A percentile compares a stretch with the other conserved stretches of the same genome.
Conservation (phyloP, 305 asterid species). For the Fraxinus xanthoxyloides region DNA sequence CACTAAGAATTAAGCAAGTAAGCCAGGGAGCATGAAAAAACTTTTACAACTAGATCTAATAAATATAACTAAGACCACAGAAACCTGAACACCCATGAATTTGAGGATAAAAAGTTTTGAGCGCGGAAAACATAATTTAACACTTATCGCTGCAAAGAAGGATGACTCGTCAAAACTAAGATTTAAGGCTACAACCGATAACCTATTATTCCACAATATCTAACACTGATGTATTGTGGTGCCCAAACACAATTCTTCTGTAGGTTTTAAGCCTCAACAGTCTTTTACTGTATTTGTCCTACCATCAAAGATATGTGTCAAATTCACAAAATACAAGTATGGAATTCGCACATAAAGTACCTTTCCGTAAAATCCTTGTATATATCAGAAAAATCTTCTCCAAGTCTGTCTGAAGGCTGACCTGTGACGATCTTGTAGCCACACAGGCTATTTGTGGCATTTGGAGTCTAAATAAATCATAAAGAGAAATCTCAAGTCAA, state of each 20-base stretch:
- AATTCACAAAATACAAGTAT: not conserved
- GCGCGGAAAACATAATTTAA: not conserved
- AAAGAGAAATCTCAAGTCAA: slow-evolving; percentile 5
- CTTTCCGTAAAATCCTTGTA: slow-evolving; percentile 84
- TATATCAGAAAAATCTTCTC: slow-evolving; percentile 90
- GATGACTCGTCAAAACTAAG: slow-evolving; percentile 1
- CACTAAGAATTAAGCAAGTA: not conserved
- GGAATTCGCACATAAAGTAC: slow-evolving; percentile 31
- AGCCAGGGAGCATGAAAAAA: not conserved
- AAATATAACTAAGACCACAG: not conserved
- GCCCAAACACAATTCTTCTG: not conserved
- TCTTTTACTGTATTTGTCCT: not conserved
- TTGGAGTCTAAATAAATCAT: slow-evolving; percentile 64
- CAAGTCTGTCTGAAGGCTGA: slow-evolving; percentile 96
- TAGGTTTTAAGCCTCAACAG: not conserved
- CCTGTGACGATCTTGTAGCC: slow-evolving; percentile 97
- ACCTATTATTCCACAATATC: slow-evolving; percentile 71
- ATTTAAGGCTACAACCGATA: not conserved
- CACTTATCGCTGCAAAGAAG: not conserved
- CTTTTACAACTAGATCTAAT: not conserved
- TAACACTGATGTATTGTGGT: slow-evolving; percentile 76
- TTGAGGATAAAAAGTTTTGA: not conserved
- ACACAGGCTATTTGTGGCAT: slow-evolving; percentile 87
- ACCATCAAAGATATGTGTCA: not conserved
- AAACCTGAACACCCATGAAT: not conserved